Conservation (phyloP, 352 stramenopile species). For the Phytophthora pini region DNA sequence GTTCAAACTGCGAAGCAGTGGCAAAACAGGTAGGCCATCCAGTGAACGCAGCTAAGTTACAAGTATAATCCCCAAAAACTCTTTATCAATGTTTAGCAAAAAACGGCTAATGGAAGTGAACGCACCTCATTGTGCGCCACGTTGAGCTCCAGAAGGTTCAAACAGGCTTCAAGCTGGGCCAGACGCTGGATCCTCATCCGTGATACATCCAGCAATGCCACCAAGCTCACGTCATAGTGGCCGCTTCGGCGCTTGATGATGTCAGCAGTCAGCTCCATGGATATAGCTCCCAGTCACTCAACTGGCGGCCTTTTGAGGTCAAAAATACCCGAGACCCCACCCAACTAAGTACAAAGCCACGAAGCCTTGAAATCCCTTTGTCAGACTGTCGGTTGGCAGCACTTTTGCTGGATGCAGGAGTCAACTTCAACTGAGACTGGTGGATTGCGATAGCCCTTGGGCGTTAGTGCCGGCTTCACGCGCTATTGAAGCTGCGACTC, state of each 20-base stretch:
- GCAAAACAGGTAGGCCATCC: slow-evolving; percentile 52
- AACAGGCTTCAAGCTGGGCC: slow-evolving; percentile 50
- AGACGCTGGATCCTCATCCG: slow-evolving; percentile 45
- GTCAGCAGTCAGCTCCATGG: slow-evolving; percentile 70
- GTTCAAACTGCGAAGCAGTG: slow-evolving; percentile 51
- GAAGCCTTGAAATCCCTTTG: not conserved
- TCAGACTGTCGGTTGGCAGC: not conserved
- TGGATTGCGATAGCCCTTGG: not conserved
- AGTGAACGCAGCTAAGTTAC: slow-evolving; percentile 48
- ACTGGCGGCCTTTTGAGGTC: not conserved
- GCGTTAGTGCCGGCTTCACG: slow-evolving; percentile 5
- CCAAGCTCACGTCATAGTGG: slow-evolving; percentile 76
- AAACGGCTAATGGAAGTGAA: not conserved
- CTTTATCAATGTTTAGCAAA: too few species aligned
- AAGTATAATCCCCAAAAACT: not conserved
- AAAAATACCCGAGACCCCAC: too few species aligned
- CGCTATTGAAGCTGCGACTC: slow-evolving; percentile 14
- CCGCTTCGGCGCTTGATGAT: slow-evolving; percentile 77
- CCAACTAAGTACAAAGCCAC: not conserved
- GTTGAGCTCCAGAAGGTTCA: slow-evolving; percentile 65
- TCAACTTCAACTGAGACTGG: slow-evolving; percentile 10
- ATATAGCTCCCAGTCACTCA: not conserved
- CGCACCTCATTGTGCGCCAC: slow-evolving; percentile 60
- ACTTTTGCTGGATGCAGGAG: slow-evolving; percentile 1
- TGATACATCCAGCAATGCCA: slow-evolving; percentile 73